phyloP scores from a whole-genome alignment of 2,329 filamentous ascomycete species.

The Nannizziopsis arthrosporioides region DNA sequence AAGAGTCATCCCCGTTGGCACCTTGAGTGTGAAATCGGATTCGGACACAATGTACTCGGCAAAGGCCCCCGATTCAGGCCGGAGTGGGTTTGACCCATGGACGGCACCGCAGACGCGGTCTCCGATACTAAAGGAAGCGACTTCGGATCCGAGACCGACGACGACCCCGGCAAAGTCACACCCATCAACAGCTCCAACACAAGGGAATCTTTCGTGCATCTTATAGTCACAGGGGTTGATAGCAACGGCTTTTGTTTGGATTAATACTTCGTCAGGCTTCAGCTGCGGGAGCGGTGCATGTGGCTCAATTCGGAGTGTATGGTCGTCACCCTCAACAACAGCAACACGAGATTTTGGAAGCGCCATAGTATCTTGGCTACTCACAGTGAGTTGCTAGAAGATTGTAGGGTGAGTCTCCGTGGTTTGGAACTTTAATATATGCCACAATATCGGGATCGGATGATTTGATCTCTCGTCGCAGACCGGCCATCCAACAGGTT shows the following conservation, averaged over 20 bases:
- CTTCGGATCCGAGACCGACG: conserved; percentile 9
- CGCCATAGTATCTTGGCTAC: not conserved
- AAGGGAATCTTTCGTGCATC: conserved; percentile 16
- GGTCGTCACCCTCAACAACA: conserved; percentile 1
- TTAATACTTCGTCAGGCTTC: conserved; percentile 10
- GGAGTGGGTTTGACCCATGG: conserved; percentile 22
- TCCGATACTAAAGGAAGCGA: conserved; percentile 15
- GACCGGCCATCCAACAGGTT: no score
- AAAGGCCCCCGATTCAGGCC: conserved; percentile 26
- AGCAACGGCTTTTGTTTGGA: conserved; percentile 17
- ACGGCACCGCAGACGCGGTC: conserved; percentile 28
- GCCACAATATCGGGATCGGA: no score
- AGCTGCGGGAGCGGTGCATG: conserved; percentile 1
- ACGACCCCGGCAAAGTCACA: conserved; percentile 15
- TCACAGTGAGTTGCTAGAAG: not conserved
- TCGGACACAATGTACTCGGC: conserved; percentile 26
- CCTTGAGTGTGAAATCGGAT: conserved; percentile 22
- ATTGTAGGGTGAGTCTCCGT: not conserved
- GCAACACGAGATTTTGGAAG: conserved; percentile 1
- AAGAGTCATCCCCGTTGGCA: conserved; percentile 24
- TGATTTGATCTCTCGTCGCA: no score
- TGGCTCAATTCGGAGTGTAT: not conserved
- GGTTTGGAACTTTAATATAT: no score
- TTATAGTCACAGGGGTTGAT: conserved; percentile 21
- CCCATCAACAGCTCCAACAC: conserved; percentile 11